These are phyloP conservation scores for Backusella psychrophila DNA, from an alignment of 192 early-diverging fungal genomes.

Conservation along the genomic window DNA sequence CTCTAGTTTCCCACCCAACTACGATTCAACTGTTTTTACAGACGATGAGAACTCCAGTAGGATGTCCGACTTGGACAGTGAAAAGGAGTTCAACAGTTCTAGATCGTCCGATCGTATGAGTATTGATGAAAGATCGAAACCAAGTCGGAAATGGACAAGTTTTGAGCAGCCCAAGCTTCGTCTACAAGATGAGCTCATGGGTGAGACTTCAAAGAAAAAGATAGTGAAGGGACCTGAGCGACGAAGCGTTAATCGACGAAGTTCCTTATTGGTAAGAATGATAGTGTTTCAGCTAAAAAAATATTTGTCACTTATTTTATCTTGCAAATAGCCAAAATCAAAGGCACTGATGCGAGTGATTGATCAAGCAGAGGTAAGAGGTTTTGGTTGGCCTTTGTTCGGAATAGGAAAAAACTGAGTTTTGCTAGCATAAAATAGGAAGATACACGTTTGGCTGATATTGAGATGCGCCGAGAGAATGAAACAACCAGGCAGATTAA, in stretches of 20 bases:
- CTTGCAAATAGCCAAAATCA: constrained; percentile 17
- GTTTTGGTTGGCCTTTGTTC: background rate
- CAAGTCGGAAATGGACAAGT: background rate
- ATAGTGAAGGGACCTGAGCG: constrained; percentile 20
- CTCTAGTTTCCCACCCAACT: background rate
- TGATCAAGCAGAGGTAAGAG: constrained; percentile 24
- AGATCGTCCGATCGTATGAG: constrained; percentile 30
- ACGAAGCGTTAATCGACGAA: constrained; percentile 20
- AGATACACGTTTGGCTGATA: constrained; percentile 27
- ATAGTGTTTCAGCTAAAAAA: background rate
- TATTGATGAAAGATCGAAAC: constrained; percentile 18
- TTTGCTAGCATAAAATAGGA: constrained; percentile 19
- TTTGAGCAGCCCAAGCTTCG: background rate
- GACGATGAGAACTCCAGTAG: constrained; percentile 9
- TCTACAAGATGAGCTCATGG: constrained; percentile 8
- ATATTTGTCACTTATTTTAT: background rate
- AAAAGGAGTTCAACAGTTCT: background rate
- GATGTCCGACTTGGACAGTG: constrained; percentile 19
- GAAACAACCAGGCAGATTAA: constrained; percentile 23
- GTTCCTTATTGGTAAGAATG: constrained; percentile 27
- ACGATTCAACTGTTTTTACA: background rate
- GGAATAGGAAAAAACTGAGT: background rate
- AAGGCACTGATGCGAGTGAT: constrained; percentile 24
- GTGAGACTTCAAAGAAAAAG: background rate
- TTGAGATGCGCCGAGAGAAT: constrained; percentile 30